Evolutionary conservation across 345 rosid genomes (phyloP).

Genomic region (Hevea brasiliensis): DNA sequence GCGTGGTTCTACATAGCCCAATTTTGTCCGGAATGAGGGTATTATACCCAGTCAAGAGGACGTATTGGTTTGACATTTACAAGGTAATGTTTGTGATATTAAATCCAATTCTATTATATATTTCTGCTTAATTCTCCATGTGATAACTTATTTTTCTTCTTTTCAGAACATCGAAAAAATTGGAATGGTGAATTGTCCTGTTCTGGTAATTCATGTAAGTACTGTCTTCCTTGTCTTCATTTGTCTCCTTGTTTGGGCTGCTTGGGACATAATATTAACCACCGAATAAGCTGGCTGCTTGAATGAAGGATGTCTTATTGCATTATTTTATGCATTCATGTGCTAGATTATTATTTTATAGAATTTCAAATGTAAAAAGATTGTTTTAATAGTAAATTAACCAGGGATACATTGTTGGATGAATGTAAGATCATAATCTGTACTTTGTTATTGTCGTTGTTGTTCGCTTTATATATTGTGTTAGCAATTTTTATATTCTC

Average conservation of each 20-base stretch:
- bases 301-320: constrained; percentile 1
- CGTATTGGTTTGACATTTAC: constrained; percentile 96
- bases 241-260: constrained; percentile 1
- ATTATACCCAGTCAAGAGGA: constrained; percentile 82
- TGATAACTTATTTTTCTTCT: constrained; percentile 9
- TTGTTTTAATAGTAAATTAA: background rate
- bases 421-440: background rate
- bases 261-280: background rate
- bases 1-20: constrained; percentile 82
- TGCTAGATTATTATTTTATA: background rate
- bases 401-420: background rate
- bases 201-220: constrained; percentile 89
- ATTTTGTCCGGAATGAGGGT: constrained; percentile 94
- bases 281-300: background rate
- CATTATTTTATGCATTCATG: constrained; percentile 7
- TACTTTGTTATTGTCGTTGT: too few relatives aligned
- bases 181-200: constrained; percentile 67
- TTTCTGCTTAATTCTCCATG: constrained; percentile 7
- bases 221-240: background rate
- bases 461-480: background rate
- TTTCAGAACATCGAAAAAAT: constrained; percentile 94
- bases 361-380: too few relatives aligned
- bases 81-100: constrained; percentile 47
- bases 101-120: background rate
- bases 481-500: background rate